A percentile compares a stretch with the other conserved stretches of the same genome.
phyloP scores from a whole-genome alignment of 129 eudicot species.

The Mikania micrantha region DNA sequence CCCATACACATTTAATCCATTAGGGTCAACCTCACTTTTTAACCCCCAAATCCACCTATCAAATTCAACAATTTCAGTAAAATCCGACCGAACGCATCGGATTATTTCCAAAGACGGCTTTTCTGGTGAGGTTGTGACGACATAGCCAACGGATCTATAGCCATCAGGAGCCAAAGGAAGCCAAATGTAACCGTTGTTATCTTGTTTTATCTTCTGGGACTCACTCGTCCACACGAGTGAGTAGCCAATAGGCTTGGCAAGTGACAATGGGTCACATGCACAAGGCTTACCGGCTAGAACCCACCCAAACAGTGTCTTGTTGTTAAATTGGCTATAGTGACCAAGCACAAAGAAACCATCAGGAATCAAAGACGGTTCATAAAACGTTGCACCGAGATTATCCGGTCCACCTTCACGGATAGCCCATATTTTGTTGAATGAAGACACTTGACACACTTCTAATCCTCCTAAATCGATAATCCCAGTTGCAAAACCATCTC shows the following conservation, averaged over 20 bases:
- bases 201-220: slow-evolving; percentile 43
- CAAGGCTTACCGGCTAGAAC: slow-evolving; percentile 55
- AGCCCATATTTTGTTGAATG: slow-evolving; percentile 61
- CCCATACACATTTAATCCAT: slow-evolving; percentile 48
- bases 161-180: slow-evolving; percentile 40
- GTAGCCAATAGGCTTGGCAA: slow-evolving; percentile 43
- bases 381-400: slow-evolving; percentile 72
- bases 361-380: slow-evolving; percentile 48
- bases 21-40: slow-evolving; percentile 24
- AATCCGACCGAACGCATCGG: slow-evolving; percentile 56
- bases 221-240: slow-evolving; percentile 56
- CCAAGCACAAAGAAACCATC: slow-evolving; percentile 39
- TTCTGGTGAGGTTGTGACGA: slow-evolving; percentile 44
- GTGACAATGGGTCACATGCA: slow-evolving; percentile 20
- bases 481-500: slow-evolving; percentile 74
- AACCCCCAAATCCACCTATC: slow-evolving; percentile 73
- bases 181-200: slow-evolving; percentile 50
- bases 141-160: slow-evolving; percentile 52
- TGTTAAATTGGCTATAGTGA: slow-evolving; percentile 62
- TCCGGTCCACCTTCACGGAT: slow-evolving; percentile 64
- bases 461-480: slow-evolving; percentile 74
- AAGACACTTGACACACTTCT: slow-evolving; percentile 43
- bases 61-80: slow-evolving; percentile 36
- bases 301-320: slow-evolving; percentile 49
- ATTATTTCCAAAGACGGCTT: slow-evolving; percentile 49